Base-by-base conservation (phyloP, 768 basidiomycete species). In the Lactifluus piperatus region DNA sequence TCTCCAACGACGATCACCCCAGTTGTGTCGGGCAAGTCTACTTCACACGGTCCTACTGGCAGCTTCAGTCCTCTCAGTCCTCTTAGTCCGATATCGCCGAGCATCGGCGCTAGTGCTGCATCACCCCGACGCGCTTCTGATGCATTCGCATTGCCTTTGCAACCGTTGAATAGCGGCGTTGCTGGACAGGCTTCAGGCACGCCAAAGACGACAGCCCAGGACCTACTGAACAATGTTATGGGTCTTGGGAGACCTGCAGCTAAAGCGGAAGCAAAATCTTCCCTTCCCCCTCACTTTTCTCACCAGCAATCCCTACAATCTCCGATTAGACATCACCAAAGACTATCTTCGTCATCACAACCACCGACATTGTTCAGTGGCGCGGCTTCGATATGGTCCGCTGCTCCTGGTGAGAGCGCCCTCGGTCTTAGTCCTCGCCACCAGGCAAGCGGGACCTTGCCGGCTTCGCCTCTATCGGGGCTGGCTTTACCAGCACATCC, bases 331-430 rank as follows among this genome's bases (percentile, higher is more conserved):
- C 65, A 52, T 32, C 61, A 60, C 30, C 30, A 68, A 65, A 22
- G 60, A 54, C 60, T 68, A 13, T 27, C 58, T 11, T 66, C 71
- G 50, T 70, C 75, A 3, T 71, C 74, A 0, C 74, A 75, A 49
- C 71, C 80, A 0, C 73, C 74, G 47, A 74, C 79, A 22, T 72
- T 82, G 27, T 83, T 86, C 63, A 78, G 81, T 22, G 67, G 65
- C 20, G 44, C 61, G 4, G 73, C 75, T 8, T 86, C 82, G 1
- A 88, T 88, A 41, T 88, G 87, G 86, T 82, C 85, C 4, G 76
- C 83, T 14, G 75, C 79, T 1, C 71, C 73, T 3, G 84, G 83
- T 59, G 80, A 81, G 56, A 63, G 61, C 6, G 57, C 66, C 13
- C 52, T 65, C 10, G 47, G 54, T n/a, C 47, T 60, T 7, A 64